Evolutionary conservation across 1,284 basidiomycete genomes (phyloP), one percentile per base, ranked within the genome.

Genomic region (Sporisorium iseilematis-ciliati): DNA sequence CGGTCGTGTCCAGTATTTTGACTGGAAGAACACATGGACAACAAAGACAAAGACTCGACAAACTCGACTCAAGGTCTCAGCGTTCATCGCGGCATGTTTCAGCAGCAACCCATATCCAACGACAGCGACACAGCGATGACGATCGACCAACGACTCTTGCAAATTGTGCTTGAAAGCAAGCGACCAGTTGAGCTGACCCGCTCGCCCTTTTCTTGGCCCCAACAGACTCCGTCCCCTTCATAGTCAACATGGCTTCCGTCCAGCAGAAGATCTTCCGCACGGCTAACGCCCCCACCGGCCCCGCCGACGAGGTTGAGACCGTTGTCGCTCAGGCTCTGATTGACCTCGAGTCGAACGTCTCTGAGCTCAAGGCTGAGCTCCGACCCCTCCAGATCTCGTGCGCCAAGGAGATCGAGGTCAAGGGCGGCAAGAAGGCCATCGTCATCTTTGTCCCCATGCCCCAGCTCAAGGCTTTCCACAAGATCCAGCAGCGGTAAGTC

Each of bases 401-500:
- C 80, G 97, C 96, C 75, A 94, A 94, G 86, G 97, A 99, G 89
- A 92, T 99, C 84, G 97, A 99, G 87, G 96, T 99, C 84, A 95
- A 95, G 86, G 97, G 96, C 82, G 85, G 85, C 77, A 98, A 97
- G 90, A 99, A 98, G 90, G 97, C 97, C 59, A 96, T 99, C 83
- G 94, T 99, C 79, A 89, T 99, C 87, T 99, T 99, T 85, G 95
- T 99, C 65, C 97, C 97, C 76, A 92, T 97, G 68, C 95, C 96
- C 82, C 94, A 96, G 88, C 87, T 97, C 88, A 98, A 97, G 89
- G 97, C 96, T 48, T 99, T 96, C 92, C 94, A 93, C 89, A 99
- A 97, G 89, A 90, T 99, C 83, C 97, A 99, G 89, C 91, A 91
- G 87, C 92, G 96, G 95, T 97, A 86, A 84, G 92, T 88, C 58